Base-by-base conservation (phyloP, 106 monocot genomes). In the Amphibolis antarctica region DNA sequence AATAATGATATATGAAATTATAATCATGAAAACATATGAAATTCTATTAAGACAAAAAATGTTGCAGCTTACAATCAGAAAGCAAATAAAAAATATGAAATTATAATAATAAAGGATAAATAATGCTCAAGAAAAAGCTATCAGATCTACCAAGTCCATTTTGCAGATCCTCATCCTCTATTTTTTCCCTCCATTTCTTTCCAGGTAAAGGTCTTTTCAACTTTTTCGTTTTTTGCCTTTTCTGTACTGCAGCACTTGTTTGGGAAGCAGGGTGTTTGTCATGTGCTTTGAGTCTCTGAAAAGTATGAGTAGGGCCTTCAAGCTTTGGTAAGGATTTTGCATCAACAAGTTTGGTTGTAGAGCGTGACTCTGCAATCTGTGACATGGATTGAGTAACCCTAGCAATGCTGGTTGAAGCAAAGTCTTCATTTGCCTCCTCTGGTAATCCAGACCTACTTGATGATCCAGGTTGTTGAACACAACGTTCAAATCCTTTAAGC, bases 401-500 rank as follows among this genome's bases (percentile, higher is more conserved):
- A 21, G 82, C 79, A 68, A 98, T 84, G 75, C 86, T 98, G 11
- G 86, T 57, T 53, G 86, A 75, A 76, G 76, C 78, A 66, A 80
- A 57, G 66, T 75, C 42, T 66, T 78, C 83, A 60, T 43, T 55
- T 31, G 60, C 28, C 30, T 47, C 74, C 9, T 67, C 73, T 57
- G 50, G 46, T 57, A 30, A 63, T 50, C 53, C 12, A 47, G 66
- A 51, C 19, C 62, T 66, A 60, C 60, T 70, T 45, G 81, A 82
- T 57, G 79, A 70, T 27, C 59, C 82, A 72, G 80, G 73, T 72
- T 74, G 75, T 72, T 96, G 81, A 36, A 96, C 66, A 62, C 89
- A 71, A 1, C 86, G 82, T 69, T 86, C 96, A 75, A 98, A 90
- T 64, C 90, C 96, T 79, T 86, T 79, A 42, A 93, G 79, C 67